Percentiles rank a stretch among this genome's conserved stretches.
Evolutionary conservation across 495 filamentous ascomycete genomes (phyloP).

Genomic region (Poronia punctata): DNA sequence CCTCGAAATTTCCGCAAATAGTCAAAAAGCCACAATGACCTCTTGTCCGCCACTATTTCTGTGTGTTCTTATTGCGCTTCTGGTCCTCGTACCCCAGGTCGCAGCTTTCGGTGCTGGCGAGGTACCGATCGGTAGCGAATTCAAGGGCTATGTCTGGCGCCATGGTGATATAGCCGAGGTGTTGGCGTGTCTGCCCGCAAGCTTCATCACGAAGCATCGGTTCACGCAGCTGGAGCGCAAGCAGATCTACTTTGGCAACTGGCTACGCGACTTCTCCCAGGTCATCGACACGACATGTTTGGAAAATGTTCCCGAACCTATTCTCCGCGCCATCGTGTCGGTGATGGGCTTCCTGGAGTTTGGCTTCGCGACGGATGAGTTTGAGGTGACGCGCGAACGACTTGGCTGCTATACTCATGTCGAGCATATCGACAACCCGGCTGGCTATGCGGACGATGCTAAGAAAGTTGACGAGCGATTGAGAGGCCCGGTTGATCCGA

Average conservation of each 20-base stretch:
- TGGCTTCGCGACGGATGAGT: slow-evolving; percentile 76
- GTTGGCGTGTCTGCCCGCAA: slow-evolving; percentile 40
- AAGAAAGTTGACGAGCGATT: slow-evolving; percentile 60
- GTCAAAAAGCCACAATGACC: slow-evolving; percentile 4
- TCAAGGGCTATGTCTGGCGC: slow-evolving; percentile 78
- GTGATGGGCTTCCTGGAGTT: slow-evolving; percentile 74
- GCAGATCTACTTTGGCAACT: slow-evolving; percentile 68
- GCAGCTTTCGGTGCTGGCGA: slow-evolving; percentile 76
- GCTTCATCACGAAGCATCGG: slow-evolving; percentile 73
- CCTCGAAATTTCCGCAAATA: too few species aligned
- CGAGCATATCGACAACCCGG: slow-evolving; percentile 65
- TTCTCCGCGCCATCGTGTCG: slow-evolving; percentile 66
- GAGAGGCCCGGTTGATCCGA: slow-evolving; percentile 62
- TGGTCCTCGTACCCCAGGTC: slow-evolving; percentile 49
- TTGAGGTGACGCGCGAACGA: slow-evolving; percentile 73
- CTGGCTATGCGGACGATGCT: slow-evolving; percentile 64
- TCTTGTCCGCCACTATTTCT: slow-evolving; percentile 1
- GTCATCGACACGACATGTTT: slow-evolving; percentile 64
- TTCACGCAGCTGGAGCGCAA: slow-evolving; percentile 77
- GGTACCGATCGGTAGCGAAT: slow-evolving; percentile 67
- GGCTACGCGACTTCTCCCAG: slow-evolving; percentile 61
- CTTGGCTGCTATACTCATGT: slow-evolving; percentile 77
- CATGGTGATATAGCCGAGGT: slow-evolving; percentile 52
- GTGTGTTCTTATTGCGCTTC: slow-evolving; percentile 21
- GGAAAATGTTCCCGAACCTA: slow-evolving; percentile 64